Evolutionary conservation across 768 basidiomycete species (phyloP).

Genomic region (Tricholomella constricta): DNA sequence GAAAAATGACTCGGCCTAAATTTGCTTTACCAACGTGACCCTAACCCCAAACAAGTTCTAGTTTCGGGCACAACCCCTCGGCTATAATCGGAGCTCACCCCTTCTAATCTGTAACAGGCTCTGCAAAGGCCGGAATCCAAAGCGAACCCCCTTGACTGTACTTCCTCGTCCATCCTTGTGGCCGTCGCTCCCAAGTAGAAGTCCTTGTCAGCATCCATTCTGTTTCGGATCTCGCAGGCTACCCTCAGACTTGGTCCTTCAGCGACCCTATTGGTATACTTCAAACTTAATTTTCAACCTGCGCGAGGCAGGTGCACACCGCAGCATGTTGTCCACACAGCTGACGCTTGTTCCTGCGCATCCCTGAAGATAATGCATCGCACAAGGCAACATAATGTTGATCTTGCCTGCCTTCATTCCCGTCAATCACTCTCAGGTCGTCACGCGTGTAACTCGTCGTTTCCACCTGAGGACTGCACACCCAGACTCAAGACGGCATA

Average conservation of each 20-base stretch:
- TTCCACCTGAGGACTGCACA: not conserved
- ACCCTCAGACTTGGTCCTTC: not conserved
- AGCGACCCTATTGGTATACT: not conserved
- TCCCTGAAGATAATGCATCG: not conserved
- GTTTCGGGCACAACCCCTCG: conserved; percentile 6
- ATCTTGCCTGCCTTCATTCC: not conserved
- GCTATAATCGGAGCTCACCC: conserved; percentile 6
- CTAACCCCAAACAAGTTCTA: conserved; percentile 11
- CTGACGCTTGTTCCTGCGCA: not conserved
- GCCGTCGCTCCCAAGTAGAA: not conserved
- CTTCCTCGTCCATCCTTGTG: not conserved
- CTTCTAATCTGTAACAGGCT: not conserved
- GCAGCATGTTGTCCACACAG: not conserved
- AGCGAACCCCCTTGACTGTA: no score
- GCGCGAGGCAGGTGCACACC: not conserved
- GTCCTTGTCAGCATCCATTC: not conserved
- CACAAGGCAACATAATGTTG: not conserved
- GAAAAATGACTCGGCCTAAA: conserved; percentile 19
- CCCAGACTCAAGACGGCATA: no score
- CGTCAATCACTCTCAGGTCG: not conserved
- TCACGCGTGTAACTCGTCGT: not conserved
- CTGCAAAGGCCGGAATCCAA: conserved; percentile 1
- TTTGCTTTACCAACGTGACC: conserved; percentile 7
- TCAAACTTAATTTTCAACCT: not conserved
- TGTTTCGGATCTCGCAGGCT: not conserved